Conservation (phyloP, 345 rosid species). For the Eucalyptus cloeziana region DNA sequence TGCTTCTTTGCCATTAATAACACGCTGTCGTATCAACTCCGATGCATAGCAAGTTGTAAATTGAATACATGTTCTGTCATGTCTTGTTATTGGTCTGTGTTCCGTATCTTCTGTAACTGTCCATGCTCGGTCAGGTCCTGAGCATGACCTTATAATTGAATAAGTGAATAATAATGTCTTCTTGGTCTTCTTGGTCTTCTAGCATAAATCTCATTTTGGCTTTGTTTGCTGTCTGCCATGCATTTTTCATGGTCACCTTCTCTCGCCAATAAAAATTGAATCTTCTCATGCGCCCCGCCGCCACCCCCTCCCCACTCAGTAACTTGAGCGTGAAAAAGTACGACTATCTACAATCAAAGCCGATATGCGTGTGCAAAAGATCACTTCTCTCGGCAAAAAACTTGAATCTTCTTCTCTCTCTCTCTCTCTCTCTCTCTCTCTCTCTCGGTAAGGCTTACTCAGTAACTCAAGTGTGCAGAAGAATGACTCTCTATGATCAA, state of each 20-base stretch:
- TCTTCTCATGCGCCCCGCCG: rapidly evolving
- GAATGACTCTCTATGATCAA: not conserved
- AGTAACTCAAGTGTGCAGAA: not conserved
- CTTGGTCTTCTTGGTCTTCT: not conserved
- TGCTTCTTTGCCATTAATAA: not conserved
- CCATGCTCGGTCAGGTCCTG: not conserved
- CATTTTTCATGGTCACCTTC: not conserved
- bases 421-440: not conserved
- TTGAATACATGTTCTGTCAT: not conserved
- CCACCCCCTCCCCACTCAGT: too few species aligned
- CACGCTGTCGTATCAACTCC: not conserved
- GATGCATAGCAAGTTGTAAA: not conserved
- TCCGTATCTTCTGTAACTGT: not conserved
- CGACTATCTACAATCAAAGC: too few species aligned
- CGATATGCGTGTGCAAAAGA: too few species aligned
- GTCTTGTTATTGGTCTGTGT: not conserved
- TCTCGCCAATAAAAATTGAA: not conserved
- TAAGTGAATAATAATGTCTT: not conserved
- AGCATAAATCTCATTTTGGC: not conserved
- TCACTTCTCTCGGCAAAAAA: not conserved
- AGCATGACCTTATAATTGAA: not conserved
- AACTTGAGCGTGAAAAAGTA: too few species aligned
- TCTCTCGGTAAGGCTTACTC: not conserved
- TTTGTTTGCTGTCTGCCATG: not conserved
- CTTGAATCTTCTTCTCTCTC: not conserved